Evolutionary conservation across 2,329 filamentous ascomycete species (phyloP).

Genomic region (Penicillium sclerotiorum): DNA sequence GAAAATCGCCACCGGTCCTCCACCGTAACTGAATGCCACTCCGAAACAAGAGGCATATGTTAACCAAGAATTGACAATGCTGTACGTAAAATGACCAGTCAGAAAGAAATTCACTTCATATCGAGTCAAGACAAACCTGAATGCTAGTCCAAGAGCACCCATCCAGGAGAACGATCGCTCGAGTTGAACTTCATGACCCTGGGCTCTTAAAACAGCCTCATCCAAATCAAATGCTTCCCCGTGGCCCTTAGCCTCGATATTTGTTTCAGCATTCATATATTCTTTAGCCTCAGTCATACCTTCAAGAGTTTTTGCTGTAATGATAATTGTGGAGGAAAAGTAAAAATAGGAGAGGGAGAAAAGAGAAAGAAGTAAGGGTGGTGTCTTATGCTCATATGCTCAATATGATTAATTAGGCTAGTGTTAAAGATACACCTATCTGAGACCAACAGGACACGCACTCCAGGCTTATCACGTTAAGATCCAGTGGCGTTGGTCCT

Average conservation of each 20-base stretch:
- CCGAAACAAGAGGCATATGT: conserved; percentile 27
- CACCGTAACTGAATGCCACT: conserved; percentile 26
- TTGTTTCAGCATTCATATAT: background rate
- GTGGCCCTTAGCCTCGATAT: background rate
- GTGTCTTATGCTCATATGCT: too few relatives aligned
- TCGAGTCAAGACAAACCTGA: conserved; percentile 27
- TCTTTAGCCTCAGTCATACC: background rate
- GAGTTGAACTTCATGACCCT: conserved; percentile 5
- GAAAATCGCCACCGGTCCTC: conserved; percentile 26
- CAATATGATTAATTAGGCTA: too few relatives aligned
- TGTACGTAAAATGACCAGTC: too few relatives aligned
- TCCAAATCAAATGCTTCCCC: background rate
- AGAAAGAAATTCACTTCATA: too few relatives aligned
- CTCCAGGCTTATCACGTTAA: too few relatives aligned
- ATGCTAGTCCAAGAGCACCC: conserved; percentile 28
- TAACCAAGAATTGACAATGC: conserved; percentile 30
- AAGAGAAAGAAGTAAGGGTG: too few relatives aligned
- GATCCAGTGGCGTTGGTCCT: too few relatives aligned
- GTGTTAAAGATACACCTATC: too few relatives aligned
- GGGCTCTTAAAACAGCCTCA: conserved; percentile 3
- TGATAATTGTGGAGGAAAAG: too few relatives aligned
- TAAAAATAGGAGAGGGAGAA: too few relatives aligned
- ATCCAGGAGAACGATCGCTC: conserved; percentile 26
- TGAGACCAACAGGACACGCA: too few relatives aligned
- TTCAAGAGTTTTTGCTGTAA: too few relatives aligned